A percentile compares a stretch with the other conserved stretches of the same genome.
These are phyloP conservation scores for Whalleya microplaca DNA, from an alignment of 2,329 filamentous ascomycete species.

Conservation along the genomic window DNA sequence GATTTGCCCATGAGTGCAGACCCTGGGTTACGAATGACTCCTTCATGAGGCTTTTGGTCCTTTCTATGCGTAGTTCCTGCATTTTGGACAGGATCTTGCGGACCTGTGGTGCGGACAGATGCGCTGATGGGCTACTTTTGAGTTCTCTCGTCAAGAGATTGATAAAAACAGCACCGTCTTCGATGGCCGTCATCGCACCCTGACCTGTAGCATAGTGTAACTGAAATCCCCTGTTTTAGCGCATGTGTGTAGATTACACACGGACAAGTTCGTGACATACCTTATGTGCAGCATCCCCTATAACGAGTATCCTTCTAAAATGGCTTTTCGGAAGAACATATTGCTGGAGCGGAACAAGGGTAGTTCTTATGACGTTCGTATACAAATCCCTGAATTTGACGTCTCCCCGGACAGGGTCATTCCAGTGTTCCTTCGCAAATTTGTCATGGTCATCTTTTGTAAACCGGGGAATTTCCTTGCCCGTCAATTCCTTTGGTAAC, in stretches of 20 bases:
- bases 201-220: neutral
- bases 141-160: neutral
- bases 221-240: neutral
- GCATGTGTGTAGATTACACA: neutral
- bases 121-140: neutral
- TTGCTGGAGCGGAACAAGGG: slow-evolving; percentile 35
- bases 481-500: neutral
- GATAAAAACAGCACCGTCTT: slow-evolving; percentile 2
- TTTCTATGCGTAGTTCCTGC: neutral
- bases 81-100: neutral
- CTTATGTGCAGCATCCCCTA: slow-evolving; percentile 49
- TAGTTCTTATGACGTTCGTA: slow-evolving; percentile 18
- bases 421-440: neutral
- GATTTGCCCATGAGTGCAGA: slow-evolving; percentile 3
- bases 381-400: slow-evolving; percentile 34
- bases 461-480: slow-evolving; percentile 5
- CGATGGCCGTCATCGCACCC: neutral
- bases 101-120: neutral
- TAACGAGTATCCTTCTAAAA: slow-evolving; percentile 42
- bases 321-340: slow-evolving; percentile 45
- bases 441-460: neutral
- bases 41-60: neutral
- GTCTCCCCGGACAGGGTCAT: neutral
- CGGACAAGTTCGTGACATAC: slow-evolving; percentile 17
- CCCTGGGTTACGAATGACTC: neutral